Evolutionary conservation across 306 rosid genomes (phyloP).

Genomic region (Argentina anserina): DNA sequence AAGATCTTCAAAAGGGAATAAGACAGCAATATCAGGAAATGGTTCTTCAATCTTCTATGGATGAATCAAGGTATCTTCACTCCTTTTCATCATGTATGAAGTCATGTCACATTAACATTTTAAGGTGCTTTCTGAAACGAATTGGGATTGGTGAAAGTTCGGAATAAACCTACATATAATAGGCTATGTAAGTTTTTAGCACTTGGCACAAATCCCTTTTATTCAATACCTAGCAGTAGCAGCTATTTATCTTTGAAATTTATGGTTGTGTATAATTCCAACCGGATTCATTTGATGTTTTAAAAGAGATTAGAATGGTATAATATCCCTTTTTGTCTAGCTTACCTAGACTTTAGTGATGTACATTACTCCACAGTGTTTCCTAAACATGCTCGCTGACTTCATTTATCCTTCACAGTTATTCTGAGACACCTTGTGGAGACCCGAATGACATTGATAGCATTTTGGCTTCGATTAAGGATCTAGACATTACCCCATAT

Average conservation of each 20-base stretch:
- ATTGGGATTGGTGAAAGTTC: neutral
- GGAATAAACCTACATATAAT: neutral
- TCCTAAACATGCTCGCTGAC: conserved; percentile 12
- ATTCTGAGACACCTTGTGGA: conserved; percentile 43
- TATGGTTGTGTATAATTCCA: neutral
- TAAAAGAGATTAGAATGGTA: neutral
- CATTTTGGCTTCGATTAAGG: conserved; percentile 52
- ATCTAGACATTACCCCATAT: conserved; percentile 52
- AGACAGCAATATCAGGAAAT: conserved; percentile 80
- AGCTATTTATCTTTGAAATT: neutral
- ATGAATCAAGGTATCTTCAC: conserved; percentile 48
- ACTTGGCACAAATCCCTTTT: neutral
- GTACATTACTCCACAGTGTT: neutral
- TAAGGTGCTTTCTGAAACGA: neutral
- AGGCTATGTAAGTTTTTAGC: neutral
- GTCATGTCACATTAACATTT: conserved; percentile 1
- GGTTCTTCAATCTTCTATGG: conserved; percentile 53
- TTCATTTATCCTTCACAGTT: conserved; percentile 27
- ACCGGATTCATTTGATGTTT: neutral
- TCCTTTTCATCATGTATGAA: conserved; percentile 16
- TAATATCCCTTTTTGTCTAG: neutral
- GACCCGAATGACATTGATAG: conserved; percentile 52
- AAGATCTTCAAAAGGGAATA: conserved; percentile 75
- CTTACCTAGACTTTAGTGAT: neutral
- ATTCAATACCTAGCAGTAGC: neutral